Evolutionary conservation across 345 rosid genomes (phyloP), one percentile per base, ranked within the genome.

Genomic region (Rhizophora apiculata): DNA sequence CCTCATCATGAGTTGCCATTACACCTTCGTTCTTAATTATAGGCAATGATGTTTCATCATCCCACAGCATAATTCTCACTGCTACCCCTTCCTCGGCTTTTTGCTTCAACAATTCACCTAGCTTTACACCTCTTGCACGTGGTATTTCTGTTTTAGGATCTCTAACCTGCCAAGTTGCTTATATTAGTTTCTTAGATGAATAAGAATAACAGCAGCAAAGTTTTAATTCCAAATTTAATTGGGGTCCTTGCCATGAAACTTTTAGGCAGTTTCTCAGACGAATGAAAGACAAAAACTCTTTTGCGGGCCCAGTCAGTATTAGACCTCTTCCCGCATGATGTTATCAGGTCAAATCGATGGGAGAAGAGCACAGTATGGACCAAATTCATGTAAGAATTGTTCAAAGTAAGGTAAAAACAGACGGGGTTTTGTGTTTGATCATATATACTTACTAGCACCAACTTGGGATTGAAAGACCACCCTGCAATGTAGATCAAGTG

Each of bases 31-130:
- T 91, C 81, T 84, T 93, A 67, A 93, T 85, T 13, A 89, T 15
- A 4, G 90, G 96, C 57, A 91, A 60, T 21, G 93, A 91, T 6
- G 97, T 85, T 67, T 89, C 92, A 32, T 89, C 98, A 48, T 88
- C 84, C 98, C 98, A 94, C 34, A 91, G 54, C 95, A 94, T 85
- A 4, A 94, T 76, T 74, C 98, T 85, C 52, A 94, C 95, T 0
- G 93, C 95, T 69, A 87, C 90, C 8, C 97, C 98, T 86, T 88
- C 97, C 67, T 89, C 85, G 1, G 90, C 89, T 80, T 88, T 93
- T 22, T 70, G 69, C 74, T 82, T 88, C 68, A 94, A 37, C 77
- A 91, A 78, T 78, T 94, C 89, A 0, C 97, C 97, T 1, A 94
- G 77, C 68, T 76, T 83, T 30, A 91, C 87, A 62, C 96, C 96